Evolutionary conservation across 1,284 basidiomycete genomes (phyloP), one percentile per base, ranked within the genome.

Genomic region (Moesziomyces aphidis): DNA sequence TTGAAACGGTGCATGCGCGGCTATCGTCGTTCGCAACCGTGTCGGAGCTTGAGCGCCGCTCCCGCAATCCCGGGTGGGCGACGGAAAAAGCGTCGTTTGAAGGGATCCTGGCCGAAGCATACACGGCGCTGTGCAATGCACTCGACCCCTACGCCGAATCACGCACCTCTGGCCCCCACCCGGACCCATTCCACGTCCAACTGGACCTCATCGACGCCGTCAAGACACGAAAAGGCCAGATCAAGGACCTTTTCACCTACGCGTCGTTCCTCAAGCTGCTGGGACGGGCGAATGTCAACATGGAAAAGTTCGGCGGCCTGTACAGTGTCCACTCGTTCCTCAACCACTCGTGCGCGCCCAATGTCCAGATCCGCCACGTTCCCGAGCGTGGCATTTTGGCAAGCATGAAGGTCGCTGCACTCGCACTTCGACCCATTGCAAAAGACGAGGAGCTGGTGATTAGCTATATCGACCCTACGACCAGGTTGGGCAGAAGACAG

Each of bases 311-410:
- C 68, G 94, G 94, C 5, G 94, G 93, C 2, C 86, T 95, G 11
- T 95, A 95, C 85, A 88, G 89, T 8, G 88, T 96, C 10, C 93
- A 96, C 84, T 91, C 92, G 2, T 93, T 95, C 81, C 84, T 95
- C 44, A 95, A 95, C 85, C 94, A 95, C 83, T 88, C 88, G 17
- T 96, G 93, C 85, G 83, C 86, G 5, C 93, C 94, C 0, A 94
- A 93, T 81, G 77, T 92, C 48, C 90, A 91, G 42, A 90, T 92
- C 23, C 89, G 89, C 21, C 93, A 91, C 80, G 55, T 65, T 88
- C 92, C 83, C 89, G 89, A 73, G 89, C 89, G 60, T 88, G 87
- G 23, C 87, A 82, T 53, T 55, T 83, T 49, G 71, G 82, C 89
- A 17, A 89, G 90, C 67, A 89, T 89, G 24, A 89, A 91, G 47